Base-by-base conservation (phyloP, 2,329 filamentous ascomycete genomes). In the Colletotrichum liaoningense region DNA sequence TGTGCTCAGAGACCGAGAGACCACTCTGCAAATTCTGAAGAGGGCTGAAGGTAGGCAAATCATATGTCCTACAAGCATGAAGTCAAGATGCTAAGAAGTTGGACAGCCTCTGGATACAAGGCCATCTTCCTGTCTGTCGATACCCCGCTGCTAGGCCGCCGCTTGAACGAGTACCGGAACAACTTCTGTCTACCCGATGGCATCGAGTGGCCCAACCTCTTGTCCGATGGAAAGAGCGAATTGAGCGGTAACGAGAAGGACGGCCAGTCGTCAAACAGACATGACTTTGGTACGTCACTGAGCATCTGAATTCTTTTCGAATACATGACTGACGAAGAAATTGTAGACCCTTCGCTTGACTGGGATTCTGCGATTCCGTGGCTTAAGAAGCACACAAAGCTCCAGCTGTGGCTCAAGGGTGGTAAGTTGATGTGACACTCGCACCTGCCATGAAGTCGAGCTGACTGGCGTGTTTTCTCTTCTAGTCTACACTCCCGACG, bases 111-210 rank as follows among this genome's bases (percentile, higher is more conserved):
- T 30, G 24, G 65, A 52, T 90, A 87, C 78, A 87, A 86, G 72
- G 88, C 88, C 0, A 79, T 91, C 3, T 84, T 91, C 46, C 77
- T 91, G 1, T 87, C 88, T 0, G 87, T 89, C 1, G 89, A 91
- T 74, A 84, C 84, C 0, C 88, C 89, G 0, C 84, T 88, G 1
- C 81, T 90, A 0, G 89, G 88, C 0, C 83, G 85, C 26, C 82
- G 89, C 0, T 81, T 88, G 38, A 88, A 89, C 57, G 88, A 91
- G 76, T 85, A 85, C 75, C 84, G 87, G 3, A 89, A 89, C 73
- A 82, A 86, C 54, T 90, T 89, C 77, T 76, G 77, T 12, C 30
- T 68, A 22, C 65, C 65, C 0, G 65, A 68, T 8, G 65, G 57
- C 2, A 46, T 68, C 12, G 65, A 62, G 11, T 68, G 65, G 65